phyloP scores from a whole-genome alignment of 805 yeast genomes.

The Hyphopichia homilentoma region DNA sequence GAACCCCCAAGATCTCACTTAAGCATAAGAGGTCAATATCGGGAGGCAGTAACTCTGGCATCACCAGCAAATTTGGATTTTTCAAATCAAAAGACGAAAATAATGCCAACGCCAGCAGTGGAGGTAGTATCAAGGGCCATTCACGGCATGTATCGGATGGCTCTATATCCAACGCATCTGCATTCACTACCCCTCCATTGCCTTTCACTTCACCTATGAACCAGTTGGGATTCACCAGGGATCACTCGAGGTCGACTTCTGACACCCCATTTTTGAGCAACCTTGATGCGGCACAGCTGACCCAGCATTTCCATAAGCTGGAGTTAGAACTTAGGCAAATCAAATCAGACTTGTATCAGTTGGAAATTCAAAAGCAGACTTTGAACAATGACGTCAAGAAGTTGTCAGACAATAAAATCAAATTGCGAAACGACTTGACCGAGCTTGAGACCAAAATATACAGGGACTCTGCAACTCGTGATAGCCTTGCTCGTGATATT shows the following conservation, averaged over 20 bases:
- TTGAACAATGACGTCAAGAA: conserved; percentile 21
- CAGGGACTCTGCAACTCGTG: conserved; percentile 40
- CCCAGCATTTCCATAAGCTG: conserved; percentile 1
- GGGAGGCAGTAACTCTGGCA: conserved; percentile 24
- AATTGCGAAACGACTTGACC: conserved; percentile 33
- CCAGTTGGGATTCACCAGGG: conserved; percentile 10
- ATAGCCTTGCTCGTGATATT: conserved; percentile 46
- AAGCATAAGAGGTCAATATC: conserved; percentile 40
- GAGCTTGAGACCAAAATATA: conserved; percentile 39
- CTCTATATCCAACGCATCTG: conserved; percentile 24
- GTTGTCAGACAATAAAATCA: conserved; percentile 25
- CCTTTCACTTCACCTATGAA: conserved; percentile 27
- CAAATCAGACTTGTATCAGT: conserved; percentile 37
- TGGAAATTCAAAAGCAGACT: conserved; percentile 23
- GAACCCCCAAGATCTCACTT: conserved; percentile 29
- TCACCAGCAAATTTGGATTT: conserved; percentile 26
- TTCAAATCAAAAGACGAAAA: conserved; percentile 26
- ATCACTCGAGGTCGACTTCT: conserved; percentile 41
- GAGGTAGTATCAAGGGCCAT: conserved; percentile 22
- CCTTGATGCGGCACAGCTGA: conserved; percentile 1
- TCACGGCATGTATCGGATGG: conserved; percentile 40
- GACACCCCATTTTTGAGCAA: conserved; percentile 33
- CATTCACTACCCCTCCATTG: conserved; percentile 44
- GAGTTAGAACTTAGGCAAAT: conserved; percentile 5
- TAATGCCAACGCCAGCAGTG: conserved; percentile 8